Evolutionary conservation across 805 yeast genomes (phyloP).

Genomic region (Yueomyces sinensis): DNA sequence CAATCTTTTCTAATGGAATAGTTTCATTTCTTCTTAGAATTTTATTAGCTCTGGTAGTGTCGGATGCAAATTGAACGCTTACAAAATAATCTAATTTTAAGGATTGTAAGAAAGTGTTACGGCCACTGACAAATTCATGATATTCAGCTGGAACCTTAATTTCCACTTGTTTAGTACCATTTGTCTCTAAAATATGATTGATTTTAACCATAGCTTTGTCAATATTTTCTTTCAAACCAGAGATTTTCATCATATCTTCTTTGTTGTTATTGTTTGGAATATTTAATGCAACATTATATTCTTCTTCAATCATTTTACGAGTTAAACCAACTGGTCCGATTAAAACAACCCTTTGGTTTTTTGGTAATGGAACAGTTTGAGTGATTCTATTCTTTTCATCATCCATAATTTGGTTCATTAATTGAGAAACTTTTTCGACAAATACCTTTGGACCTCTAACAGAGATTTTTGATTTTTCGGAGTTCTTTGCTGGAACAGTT

Average conservation of each 20-base stretch:
- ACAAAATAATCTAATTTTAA: conserved; percentile 40
- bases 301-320: conserved; percentile 60
- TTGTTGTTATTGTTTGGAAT: conserved; percentile 52
- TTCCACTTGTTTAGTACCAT: conserved; percentile 38
- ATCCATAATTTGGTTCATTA: conserved; percentile 48
- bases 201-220: conserved; percentile 52
- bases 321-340: conserved; percentile 73
- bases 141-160: conserved; percentile 43
- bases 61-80: conserved; percentile 45
- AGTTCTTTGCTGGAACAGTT: conserved; percentile 52
- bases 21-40: conserved; percentile 31
- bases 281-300: conserved; percentile 45
- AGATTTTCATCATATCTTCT: conserved; percentile 38
- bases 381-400: conserved; percentile 46
- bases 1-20: conserved; percentile 35
- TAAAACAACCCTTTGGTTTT: conserved; percentile 58
- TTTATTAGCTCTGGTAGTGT: conserved; percentile 35
- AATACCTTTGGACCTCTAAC: conserved; percentile 64
- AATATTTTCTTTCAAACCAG: conserved; percentile 56
- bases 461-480: conserved; percentile 45
- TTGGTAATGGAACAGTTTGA: conserved; percentile 44
- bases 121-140: conserved; percentile 53
- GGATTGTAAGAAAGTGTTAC: conserved; percentile 47
- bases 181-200: conserved; percentile 38
- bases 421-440: conserved; percentile 54